Base-by-base conservation (phyloP, 495 filamentous ascomycete species). In the Penicillium antarcticum region DNA sequence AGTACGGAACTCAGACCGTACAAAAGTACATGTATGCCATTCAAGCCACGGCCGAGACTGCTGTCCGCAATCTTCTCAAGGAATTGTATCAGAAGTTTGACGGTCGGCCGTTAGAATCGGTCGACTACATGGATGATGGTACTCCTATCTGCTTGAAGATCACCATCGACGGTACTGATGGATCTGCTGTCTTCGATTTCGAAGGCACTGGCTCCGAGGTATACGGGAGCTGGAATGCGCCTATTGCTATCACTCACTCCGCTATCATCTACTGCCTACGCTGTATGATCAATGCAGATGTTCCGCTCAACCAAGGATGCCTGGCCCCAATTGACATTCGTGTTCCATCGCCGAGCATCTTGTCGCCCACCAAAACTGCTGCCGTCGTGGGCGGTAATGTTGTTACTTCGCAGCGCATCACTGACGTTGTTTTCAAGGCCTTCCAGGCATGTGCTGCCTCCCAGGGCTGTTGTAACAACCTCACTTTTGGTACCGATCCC, bases 301-400 rank as follows among this genome's bases (percentile, higher is more conserved):
- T 98, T 23, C 94, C 94, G 0, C 80, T 98, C 13, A 98, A 98
- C 73, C 94, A 98, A 71, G 94, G 94, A 56, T 98, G 94, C 56
- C 77, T 98, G 10, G 85, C 81, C 36, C 94, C 94, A 4, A 88
- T 98, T 66, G 80, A 84, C 50, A 89, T 98, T 62, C 81, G 79
- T 36, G 95, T 97, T 37, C 94, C 94, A 2, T 78, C 83, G 2
- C 81, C 84, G 48, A 89, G 85, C 42, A 88, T 98, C 52, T 78
- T 98, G 13, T 90, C 86, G 0, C 94, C 94, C 2, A 91, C 87
- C 2, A 85, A 88, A 52, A 86, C 87, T 42, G 91, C 94, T 5
- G 94, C 94, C 1, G 94, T 97, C 0, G 94, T 97, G 0, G 94
- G 92, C 33, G 95, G 95, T 35, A 98, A 98, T 66, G 94, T 97